Conservation (phyloP, 2,329 filamentous ascomycete species). For the Shiraia bambusicola region DNA sequence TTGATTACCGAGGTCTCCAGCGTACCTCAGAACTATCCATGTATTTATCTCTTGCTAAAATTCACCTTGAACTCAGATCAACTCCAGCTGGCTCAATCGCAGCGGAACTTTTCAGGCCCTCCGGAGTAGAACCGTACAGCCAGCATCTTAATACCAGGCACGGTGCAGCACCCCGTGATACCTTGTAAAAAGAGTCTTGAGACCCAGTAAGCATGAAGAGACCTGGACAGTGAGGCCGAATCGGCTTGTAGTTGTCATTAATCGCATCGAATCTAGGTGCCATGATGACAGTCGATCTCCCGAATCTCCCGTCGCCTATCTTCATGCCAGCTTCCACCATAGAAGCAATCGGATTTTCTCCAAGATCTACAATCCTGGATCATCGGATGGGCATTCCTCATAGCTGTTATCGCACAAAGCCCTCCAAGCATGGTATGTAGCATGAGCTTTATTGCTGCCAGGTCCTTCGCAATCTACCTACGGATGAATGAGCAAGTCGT, state of each 20-base stretch:
- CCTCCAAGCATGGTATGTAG: slow-evolving; percentile 46
- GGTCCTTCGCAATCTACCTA: slow-evolving; percentile 37
- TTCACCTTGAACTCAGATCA: too few species aligned
- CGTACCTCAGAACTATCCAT: too few species aligned
- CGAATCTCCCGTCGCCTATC: slow-evolving; percentile 36
- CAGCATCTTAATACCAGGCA: slow-evolving; percentile 42
- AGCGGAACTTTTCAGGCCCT: slow-evolving; percentile 14
- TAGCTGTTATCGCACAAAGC: slow-evolving; percentile 45
- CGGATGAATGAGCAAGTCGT: slow-evolving; percentile 43
- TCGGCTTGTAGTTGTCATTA: slow-evolving; percentile 17
- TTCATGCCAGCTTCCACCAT: slow-evolving; percentile 41
- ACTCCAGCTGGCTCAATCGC: too few species aligned
- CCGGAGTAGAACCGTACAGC: slow-evolving; percentile 39
- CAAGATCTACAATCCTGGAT: slow-evolving; percentile 43
- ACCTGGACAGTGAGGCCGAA: slow-evolving; percentile 28
- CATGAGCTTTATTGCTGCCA: slow-evolving; percentile 45
- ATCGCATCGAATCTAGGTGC: slow-evolving; percentile 51
- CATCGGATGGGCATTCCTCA: slow-evolving; percentile 44
- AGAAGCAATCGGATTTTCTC: slow-evolving; percentile 37
- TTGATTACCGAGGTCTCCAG: too few species aligned
- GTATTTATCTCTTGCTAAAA: too few species aligned
- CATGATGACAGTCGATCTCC: slow-evolving; percentile 44
- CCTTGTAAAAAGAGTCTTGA: too few species aligned
- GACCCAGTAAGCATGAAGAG: slow-evolving; percentile 46
- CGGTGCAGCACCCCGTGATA: too few species aligned